A percentile compares a stretch with the other conserved stretches of the same genome.
Conservation (phyloP, 768 basidiomycete species). For the Auriscalpium orientale region DNA sequence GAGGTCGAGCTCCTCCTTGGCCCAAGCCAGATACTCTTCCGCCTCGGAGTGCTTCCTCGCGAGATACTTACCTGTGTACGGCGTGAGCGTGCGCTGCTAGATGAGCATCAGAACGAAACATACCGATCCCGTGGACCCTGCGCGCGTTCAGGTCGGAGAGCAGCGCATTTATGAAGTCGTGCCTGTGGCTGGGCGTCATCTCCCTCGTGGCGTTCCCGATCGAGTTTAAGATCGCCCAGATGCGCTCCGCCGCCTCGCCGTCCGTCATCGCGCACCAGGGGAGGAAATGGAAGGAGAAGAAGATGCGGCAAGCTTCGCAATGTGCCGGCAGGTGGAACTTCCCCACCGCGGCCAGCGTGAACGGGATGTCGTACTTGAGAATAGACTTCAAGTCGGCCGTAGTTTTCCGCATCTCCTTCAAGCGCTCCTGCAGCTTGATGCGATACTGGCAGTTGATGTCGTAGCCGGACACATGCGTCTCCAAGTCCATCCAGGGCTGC, state of each 20-base stretch:
- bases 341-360: not conserved
- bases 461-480: not conserved
- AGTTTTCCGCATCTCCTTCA: not conserved
- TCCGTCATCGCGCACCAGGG: not conserved
- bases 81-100: not conserved
- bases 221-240: not conserved
- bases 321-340: too few species aligned
- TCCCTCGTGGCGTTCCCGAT: too few species aligned
- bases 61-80: not conserved
- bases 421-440: not conserved
- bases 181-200: not conserved
- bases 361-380: not conserved
- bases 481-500: not conserved
- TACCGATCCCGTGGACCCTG: not conserved
- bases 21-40: too few species aligned
- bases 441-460: not conserved
- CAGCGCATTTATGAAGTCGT: not conserved
- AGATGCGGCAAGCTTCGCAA: not conserved
- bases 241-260: not conserved
- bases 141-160: not conserved
- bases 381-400: not conserved
- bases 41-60: not conserved
- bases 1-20: not conserved
- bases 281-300: not conserved
- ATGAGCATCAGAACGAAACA: not conserved